These are phyloP conservation scores for Hymenoscyphus infarciens DNA, from an alignment of 2,329 filamentous ascomycete genomes.

Conservation along the genomic window DNA sequence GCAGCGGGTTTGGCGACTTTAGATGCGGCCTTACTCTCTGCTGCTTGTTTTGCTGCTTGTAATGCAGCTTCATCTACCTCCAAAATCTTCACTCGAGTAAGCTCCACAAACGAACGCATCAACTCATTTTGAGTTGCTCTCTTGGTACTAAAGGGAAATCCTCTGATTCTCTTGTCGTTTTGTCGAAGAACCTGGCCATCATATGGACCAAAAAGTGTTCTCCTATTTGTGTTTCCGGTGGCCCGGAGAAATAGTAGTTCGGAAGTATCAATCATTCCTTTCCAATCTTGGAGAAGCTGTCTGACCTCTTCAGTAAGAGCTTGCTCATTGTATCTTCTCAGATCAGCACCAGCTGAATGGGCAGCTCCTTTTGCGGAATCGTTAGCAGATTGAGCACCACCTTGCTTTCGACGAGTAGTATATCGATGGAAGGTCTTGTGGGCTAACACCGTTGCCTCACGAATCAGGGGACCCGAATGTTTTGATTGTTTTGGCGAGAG, in stretches of 20 bases:
- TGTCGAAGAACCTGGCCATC: conserved; percentile 78
- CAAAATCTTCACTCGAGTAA: conserved; percentile 83
- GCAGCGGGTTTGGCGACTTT: conserved; percentile 44
- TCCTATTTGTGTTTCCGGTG: conserved; percentile 79
- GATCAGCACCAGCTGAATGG: conserved; percentile 84
- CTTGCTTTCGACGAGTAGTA: conserved; percentile 92
- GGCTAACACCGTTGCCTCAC: conserved; percentile 82
- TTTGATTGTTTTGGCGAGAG: conserved; percentile 76
- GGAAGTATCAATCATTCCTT: conserved; percentile 74
- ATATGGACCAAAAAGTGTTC: conserved; percentile 86
- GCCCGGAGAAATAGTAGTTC: conserved; percentile 87
- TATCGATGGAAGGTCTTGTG: conserved; percentile 99
- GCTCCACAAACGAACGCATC: conserved; percentile 89
- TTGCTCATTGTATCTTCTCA: conserved; percentile 91
- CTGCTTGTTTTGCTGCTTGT: conserved; percentile 45
- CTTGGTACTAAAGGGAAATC: conserved; percentile 90
- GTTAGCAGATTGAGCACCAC: conserved; percentile 89
- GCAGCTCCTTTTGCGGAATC: conserved; percentile 92
- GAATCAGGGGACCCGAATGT: conserved; percentile 68
- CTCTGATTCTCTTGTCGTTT: conserved; percentile 75
- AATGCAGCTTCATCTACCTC: conserved; percentile 68
- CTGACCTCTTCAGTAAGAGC: conserved; percentile 87
- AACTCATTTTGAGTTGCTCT: conserved; percentile 91
- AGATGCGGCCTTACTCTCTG: conserved; percentile 40
- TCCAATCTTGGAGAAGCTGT: conserved; percentile 79